Evolutionary conservation across 495 filamentous ascomycete species (phyloP), one percentile per base, ranked within the genome.

Genomic region (Chaetomium cochliodes): DNA sequence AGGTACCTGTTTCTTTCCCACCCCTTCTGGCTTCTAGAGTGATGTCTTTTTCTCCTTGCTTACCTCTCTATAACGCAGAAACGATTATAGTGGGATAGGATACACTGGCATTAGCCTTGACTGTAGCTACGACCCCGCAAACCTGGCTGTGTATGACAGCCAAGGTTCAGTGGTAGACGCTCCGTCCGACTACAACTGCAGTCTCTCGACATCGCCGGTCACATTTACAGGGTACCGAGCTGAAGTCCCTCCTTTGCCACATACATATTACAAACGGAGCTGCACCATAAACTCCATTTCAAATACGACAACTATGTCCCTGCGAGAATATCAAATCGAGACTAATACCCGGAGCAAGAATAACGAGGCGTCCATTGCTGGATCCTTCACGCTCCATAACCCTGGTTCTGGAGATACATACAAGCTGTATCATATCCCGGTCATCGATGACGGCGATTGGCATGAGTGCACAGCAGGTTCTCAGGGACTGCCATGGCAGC

Each of bases 171-270:
- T n/a, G 8, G 16, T 53, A 7, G 51, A 26, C 2, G 51, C 25
- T 3, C 7, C 26, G 25, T 53, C 51, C 51, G 51, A 53, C 26
- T 53, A 53, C 51, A 53, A 53, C 26, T 53, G 51, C 51, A 53
- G 51, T n/a, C 26, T 53, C 16, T 18, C 26, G 26, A 53, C 51
- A n/a, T 18, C 26, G 26, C 51, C 51, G 16, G 15, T n/a, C 18
- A n/a, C 51, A 18, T 33, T 53, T 9, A 30, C 51, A 7, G 51
- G 51, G 3, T 53, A 53, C 16, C 12, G 28, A 3, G 51, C 28
- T n/a, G 16, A 6, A 5, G 25, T 26, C 4, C 51, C 51, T 2
- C 51, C 23, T 0, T 33, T 53, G 16, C 51, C 51, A 3, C 51
- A 53, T 15, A 53, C 51, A 2, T 53, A 53, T 23, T 53, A 53